A percentile compares a stretch with the other conserved stretches of the same genome.
phyloP scores from a whole-genome alignment of 208 protist genomes.

The Wallacemonas sp. region DNA sequence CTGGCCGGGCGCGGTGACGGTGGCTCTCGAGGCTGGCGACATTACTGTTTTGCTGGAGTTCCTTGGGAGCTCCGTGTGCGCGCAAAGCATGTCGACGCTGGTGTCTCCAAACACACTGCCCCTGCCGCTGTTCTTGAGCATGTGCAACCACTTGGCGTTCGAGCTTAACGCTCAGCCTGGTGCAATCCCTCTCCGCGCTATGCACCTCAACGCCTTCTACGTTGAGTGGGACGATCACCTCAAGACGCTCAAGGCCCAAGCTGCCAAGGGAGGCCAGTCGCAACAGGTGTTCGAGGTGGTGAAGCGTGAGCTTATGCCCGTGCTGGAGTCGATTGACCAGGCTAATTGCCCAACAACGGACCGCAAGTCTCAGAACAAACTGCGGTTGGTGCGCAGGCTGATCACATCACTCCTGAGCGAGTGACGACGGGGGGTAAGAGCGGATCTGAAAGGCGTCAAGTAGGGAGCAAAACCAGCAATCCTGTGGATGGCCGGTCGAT shows the following conservation, averaged over 20 bases:
- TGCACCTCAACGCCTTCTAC: constrained; percentile 73
- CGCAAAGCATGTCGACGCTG: constrained; percentile 53
- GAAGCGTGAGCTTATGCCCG: constrained; percentile 52
- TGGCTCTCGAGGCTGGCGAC: constrained; percentile 69
- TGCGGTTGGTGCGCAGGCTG: constrained; percentile 66
- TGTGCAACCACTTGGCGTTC: constrained; percentile 84
- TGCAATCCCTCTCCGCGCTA: constrained; percentile 66
- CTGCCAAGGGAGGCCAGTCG: constrained; percentile 30
- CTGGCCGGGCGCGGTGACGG: constrained; percentile 69
- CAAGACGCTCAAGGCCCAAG: constrained; percentile 56
- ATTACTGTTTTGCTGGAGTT: constrained; percentile 78
- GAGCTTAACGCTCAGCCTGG: constrained; percentile 50
- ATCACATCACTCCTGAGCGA: constrained; percentile 45
- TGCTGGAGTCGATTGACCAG: constrained; percentile 41
- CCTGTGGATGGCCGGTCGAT: no score
- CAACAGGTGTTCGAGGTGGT: constrained; percentile 49
- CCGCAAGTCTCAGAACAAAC: constrained; percentile 70
- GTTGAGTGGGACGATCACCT: constrained; percentile 88
- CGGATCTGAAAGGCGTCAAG: neutral
- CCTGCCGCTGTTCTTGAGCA: constrained; percentile 75
- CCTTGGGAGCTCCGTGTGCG: constrained; percentile 70
- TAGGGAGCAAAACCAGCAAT: neutral
- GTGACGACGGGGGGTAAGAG: no score
- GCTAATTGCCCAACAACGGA: constrained; percentile 58
- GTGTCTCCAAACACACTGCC: constrained; percentile 57